These are phyloP conservation scores for Mycena belliarum DNA, from an alignment of 768 basidiomycete species.

Conservation along the genomic window DNA sequence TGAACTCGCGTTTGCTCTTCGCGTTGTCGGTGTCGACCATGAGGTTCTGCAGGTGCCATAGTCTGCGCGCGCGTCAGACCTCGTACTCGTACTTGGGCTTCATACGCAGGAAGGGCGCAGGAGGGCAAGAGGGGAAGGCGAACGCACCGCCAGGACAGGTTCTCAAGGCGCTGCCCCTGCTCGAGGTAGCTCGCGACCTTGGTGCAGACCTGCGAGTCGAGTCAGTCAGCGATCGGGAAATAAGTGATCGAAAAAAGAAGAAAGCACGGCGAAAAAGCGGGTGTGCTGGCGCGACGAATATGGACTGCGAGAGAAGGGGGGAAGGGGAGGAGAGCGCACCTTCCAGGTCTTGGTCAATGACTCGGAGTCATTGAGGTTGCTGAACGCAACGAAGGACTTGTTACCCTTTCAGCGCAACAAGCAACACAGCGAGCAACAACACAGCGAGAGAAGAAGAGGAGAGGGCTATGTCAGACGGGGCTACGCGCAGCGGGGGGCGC, in stretches of 20 bases:
- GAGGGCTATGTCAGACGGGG: no score
- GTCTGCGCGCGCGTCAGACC: no score
- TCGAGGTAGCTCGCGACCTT: constrained; percentile 91
- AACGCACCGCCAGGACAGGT: constrained; percentile 67
- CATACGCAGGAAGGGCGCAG: no score
- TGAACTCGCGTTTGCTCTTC: constrained; percentile 86
- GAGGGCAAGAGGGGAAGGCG: no score
- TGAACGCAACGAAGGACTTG: constrained; percentile 93
- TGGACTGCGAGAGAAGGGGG: neutral
- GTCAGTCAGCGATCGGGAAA: neutral
- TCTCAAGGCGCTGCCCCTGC: constrained; percentile 89
- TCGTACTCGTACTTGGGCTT: no score
- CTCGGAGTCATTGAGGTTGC: constrained; percentile 83
- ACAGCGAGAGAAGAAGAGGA: constrained; percentile 18
- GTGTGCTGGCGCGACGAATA: no score
- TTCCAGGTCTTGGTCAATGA: constrained; percentile 91
- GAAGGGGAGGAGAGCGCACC: constrained; percentile 36
- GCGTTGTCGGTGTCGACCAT: constrained; percentile 92
- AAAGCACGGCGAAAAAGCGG: constrained; percentile 12
- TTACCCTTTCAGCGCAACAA: constrained; percentile 71
- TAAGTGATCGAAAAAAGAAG: neutral
- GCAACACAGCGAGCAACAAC: no score
- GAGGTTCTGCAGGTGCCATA: constrained; percentile 90
- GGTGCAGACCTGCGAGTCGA: constrained; percentile 68
- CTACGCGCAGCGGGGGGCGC: no score